Evolutionary conservation across 75 land plant genomes (phyloP), one percentile per base, ranked within the genome.

Genomic region (Picea sitchensis): DNA sequence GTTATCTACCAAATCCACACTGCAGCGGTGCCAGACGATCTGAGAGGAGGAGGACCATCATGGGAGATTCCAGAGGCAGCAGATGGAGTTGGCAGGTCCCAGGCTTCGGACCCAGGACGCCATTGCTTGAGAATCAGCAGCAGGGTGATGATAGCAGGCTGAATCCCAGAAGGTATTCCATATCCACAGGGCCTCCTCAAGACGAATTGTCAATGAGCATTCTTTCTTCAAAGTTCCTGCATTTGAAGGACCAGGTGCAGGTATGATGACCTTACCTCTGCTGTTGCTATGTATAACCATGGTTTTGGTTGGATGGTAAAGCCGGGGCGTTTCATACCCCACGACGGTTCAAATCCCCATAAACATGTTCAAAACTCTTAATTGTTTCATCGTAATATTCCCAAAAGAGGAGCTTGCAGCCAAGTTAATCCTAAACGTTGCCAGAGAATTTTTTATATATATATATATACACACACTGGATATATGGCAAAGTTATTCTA

Each of bases 81-180:
- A 81, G 88, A 58, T 91, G 92, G 92, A 84, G 81, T 68, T 91
- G 92, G 92, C 90, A 91, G 74, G 85, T 91, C n/a, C 74, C 85
- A n/a, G 92, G 90, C 5, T 91, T 91, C 62, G 87, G 87, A 77
- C 83, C 90, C 73, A 82, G 85, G 80, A 82, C 78, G 62, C 41
- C 83, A 54, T 57, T 72, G 51, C 68, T 13, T 54, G 38, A 75
- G n/a, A 80, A 80, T 26, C 38, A 75, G 9, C 83, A 82, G 17
- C 61, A 57, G 2, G 83, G 44, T 21, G 81, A 83, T 11, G 82
- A 84, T 77, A 20, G 26, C 17, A 59, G 34, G 69, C 61, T 81
- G 61, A 65, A 73, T 34, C 76, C 82, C 18, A 77, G 91, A 18
- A 73, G 91, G 58, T 84, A 83, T 81, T 89, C 93, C 57, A 69